phyloP scores from a whole-genome alignment of 129 eudicot species.

The Arctium minus region DNA sequence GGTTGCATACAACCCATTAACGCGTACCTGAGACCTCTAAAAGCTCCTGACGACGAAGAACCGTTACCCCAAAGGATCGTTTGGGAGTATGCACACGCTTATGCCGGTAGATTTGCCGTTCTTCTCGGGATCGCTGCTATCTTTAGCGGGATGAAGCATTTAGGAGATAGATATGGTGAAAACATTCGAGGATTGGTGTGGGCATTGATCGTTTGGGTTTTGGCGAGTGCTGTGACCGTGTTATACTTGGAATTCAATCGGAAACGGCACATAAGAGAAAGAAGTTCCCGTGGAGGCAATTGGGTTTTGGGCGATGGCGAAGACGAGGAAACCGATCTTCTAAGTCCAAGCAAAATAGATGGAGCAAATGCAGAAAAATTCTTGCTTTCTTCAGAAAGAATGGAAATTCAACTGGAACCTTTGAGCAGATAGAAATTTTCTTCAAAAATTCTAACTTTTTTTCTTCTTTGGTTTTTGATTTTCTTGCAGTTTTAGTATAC shows the following conservation, averaged over 20 bases:
- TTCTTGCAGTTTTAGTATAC: conserved; percentile 13
- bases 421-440: conserved; percentile 41
- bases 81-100: conserved; percentile 80
- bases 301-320: conserved; percentile 79
- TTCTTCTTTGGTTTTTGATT: not conserved
- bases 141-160: conserved; percentile 80
- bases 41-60: conserved; percentile 48
- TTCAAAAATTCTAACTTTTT: not conserved
- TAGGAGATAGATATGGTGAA: conserved; percentile 84
- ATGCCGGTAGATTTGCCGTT: conserved; percentile 60
- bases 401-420: conserved; percentile 88
- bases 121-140: conserved; percentile 66
- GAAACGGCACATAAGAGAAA: conserved; percentile 32
- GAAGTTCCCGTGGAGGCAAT: conserved; percentile 43
- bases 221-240: conserved; percentile 39
- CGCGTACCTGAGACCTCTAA: conserved; percentile 80
- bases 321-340: conserved; percentile 79
- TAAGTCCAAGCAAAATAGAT: conserved; percentile 41
- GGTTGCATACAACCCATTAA: conserved; percentile 71
- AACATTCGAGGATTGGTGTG: conserved; percentile 55
- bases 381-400: conserved; percentile 44
- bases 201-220: conserved; percentile 74
- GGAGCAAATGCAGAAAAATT: conserved; percentile 49
- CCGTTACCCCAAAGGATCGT: conserved; percentile 40
- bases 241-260: conserved; percentile 64